Evolutionary conservation across 106 monocot genomes (phyloP).

Genomic region (Gastrodia elata): DNA sequence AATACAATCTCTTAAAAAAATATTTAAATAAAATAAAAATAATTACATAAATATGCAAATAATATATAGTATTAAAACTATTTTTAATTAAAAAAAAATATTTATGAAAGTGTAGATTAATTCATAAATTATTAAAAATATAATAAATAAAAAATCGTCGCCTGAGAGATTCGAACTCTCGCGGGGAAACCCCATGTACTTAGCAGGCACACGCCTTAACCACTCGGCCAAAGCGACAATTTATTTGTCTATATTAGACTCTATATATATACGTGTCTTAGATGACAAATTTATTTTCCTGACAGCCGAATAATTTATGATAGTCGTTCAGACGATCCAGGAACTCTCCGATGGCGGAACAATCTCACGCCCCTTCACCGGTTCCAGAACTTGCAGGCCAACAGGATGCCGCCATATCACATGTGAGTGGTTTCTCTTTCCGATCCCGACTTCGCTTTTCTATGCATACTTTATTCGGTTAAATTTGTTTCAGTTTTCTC

Average conservation of each 20-base stretch:
- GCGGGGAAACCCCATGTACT: slow-evolving; percentile 98
- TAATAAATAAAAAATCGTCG: slow-evolving; percentile 21
- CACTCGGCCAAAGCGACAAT: slow-evolving; percentile 96
- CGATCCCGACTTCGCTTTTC: background rate
- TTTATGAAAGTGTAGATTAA: no score
- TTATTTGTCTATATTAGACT: no score
- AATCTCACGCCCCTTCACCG: background rate
- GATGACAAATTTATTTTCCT: no score
- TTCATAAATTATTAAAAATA: background rate
- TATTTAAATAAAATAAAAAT: no score
- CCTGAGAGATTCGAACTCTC: slow-evolving; percentile 99
- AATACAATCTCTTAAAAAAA: no score
- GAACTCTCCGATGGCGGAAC: background rate
- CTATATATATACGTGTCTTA: no score
- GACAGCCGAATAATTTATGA: no score
- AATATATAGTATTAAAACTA: no score
- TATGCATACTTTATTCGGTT: background rate
- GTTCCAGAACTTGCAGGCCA: background rate
- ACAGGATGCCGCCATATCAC: background rate
- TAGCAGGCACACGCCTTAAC: slow-evolving; percentile 99
- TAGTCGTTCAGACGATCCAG: background rate
- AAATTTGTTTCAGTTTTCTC: background rate
- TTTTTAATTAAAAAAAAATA: no score
- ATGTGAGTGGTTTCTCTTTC: background rate
- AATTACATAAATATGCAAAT: no score